These are phyloP conservation scores for Periconia sp. DNA, from an alignment of 2,329 filamentous ascomycete genomes.

Conservation along the genomic window DNA sequence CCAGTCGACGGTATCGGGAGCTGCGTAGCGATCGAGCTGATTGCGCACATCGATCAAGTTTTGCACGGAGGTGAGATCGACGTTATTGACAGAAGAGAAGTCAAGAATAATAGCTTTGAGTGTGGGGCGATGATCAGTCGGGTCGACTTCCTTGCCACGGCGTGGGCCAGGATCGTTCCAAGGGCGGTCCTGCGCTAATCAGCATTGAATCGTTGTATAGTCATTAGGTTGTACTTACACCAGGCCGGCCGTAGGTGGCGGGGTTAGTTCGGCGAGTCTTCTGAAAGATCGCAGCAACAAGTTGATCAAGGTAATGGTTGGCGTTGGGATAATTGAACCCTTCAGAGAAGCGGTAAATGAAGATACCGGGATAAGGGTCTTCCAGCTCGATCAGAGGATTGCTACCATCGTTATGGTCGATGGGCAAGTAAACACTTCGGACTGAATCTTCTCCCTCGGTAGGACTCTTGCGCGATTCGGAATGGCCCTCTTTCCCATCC, in stretches of 20 bases:
- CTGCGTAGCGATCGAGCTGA: constrained; percentile 86
- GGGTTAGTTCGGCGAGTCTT: constrained; percentile 80
- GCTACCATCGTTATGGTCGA: constrained; percentile 85
- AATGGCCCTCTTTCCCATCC: constrained; percentile 27
- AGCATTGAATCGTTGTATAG: constrained; percentile 1
- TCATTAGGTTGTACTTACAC: constrained; percentile 31
- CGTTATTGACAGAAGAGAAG: constrained; percentile 91
- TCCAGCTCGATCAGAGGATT: constrained; percentile 82
- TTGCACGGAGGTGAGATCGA: constrained; percentile 92
- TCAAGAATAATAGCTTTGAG: constrained; percentile 91
- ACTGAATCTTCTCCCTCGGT: constrained; percentile 51
- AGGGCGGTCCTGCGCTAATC: constrained; percentile 69
- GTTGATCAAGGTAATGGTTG: constrained; percentile 82
- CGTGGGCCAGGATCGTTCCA: constrained; percentile 93
- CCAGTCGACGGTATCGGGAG: constrained; percentile 88
- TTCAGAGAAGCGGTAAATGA: constrained; percentile 96
- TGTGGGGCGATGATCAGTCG: constrained; percentile 64
- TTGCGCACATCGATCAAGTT: constrained; percentile 94
- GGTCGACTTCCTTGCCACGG: constrained; percentile 54
- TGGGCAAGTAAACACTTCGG: constrained; percentile 84
- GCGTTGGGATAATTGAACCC: constrained; percentile 97
- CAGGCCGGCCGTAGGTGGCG: constrained; percentile 60
- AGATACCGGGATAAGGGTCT: constrained; percentile 87
- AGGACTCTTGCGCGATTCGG: constrained; percentile 22
- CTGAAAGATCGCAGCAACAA: constrained; percentile 51